Evolutionary conservation across 1,284 basidiomycete species (phyloP), one percentile per base, ranked within the genome.

Genomic region (Cryptococcus amylolentus): DNA sequence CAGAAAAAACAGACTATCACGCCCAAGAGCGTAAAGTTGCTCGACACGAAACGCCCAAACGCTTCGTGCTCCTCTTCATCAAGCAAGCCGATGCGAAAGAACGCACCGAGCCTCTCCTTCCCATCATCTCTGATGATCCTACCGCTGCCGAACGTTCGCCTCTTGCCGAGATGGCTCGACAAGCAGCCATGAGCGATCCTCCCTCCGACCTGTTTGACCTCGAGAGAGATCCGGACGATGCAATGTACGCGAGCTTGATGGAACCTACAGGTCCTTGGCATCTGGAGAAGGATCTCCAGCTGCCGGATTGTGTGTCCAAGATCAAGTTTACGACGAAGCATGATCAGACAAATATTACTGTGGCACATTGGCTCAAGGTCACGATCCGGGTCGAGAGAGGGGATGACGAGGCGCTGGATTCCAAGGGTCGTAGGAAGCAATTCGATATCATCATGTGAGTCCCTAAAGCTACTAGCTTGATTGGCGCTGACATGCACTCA

Each of bases 281-380:
- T 57, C 67, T 84, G n/a, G 79, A 80, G 52, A 75, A 69, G 49
- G 66, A 64, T 49, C 66, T 79, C 28, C 71, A 67, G 56, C 69
- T 81, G 5, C 80, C 80, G 5, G 79, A 80, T 62, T 81, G 80
- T 63, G 63, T 68, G 13, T 73, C 73, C 6, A 75, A 76, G 49
- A 75, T 98, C 60, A 87, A 86, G 68, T 88, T 91, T 62, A 89
- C 90, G 20, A 92, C 89, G 69, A 87, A 86, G 73, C 91, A 92
- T 75, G 83, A 84, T 63, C 83, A 84, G 65, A 87, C 88, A 58
- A 91, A 91, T 69, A 86, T 97, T 63, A 78, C 82, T 16, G 83
- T 96, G 28, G 81, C 82, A 2, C 95, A 98, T 75, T 78, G 82
- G 60, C 80, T 98, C 61, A 92, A 92, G 78, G 82, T 93, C 48